Percentiles rank a stretch among this genome's conserved stretches.
These are phyloP conservation scores for Hypoxylon sp. DNA, from an alignment of 2,329 filamentous ascomycete species.

Conservation along the genomic window DNA sequence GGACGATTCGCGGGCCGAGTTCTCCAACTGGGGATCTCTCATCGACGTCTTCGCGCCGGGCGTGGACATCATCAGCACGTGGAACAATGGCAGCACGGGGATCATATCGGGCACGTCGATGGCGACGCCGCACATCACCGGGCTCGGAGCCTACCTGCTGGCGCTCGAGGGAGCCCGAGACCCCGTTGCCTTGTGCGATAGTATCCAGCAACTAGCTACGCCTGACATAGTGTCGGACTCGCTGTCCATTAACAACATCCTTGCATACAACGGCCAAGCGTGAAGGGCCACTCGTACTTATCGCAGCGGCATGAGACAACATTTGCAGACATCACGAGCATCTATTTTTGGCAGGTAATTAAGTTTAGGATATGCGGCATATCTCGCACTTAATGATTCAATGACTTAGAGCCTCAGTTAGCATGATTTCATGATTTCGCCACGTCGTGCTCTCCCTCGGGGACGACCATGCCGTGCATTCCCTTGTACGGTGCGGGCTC, in stretches of 20 bases:
- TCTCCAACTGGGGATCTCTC: conserved; percentile 52
- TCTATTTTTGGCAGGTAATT: conserved; percentile 9
- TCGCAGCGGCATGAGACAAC: background rate
- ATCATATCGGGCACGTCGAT: conserved; percentile 62
- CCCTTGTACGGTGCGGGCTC: conserved; percentile 72
- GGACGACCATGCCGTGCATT: conserved; percentile 70
- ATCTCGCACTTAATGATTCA: conserved; percentile 18
- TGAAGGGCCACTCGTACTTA: background rate
- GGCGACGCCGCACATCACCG: conserved; percentile 58
- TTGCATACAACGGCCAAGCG: conserved; percentile 45
- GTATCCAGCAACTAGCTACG: conserved; percentile 46
- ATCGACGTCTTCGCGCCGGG: conserved; percentile 61
- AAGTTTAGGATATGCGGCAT: conserved; percentile 21
- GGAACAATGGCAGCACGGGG: conserved; percentile 53
- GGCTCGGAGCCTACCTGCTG: conserved; percentile 60
- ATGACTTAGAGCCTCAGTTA: conserved; percentile 6
- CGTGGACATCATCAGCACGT: conserved; percentile 55
- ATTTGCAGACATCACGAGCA: background rate
- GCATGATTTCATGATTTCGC: conserved; percentile 21
- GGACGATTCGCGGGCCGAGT: conserved; percentile 45
- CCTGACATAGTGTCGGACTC: conserved; percentile 39
- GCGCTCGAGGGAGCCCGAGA: conserved; percentile 59
- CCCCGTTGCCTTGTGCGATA: conserved; percentile 43
- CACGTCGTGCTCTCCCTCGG: conserved; percentile 46
- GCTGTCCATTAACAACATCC: conserved; percentile 41